phyloP scores from a whole-genome alignment of 1,284 basidiomycete species.

The Trichosporon ovoides region DNA sequence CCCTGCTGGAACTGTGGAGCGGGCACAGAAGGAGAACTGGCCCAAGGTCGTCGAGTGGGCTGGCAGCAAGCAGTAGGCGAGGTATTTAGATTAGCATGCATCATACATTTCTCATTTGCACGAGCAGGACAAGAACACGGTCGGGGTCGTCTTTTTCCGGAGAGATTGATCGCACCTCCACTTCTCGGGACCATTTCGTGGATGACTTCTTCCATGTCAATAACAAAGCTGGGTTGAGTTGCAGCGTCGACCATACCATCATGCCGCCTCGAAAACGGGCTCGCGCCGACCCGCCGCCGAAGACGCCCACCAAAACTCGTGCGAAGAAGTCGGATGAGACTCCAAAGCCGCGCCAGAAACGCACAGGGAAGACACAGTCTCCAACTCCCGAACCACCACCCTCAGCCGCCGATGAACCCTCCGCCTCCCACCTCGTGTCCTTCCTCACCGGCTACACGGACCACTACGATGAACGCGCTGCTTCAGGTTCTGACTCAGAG shows the following conservation, averaged over 20 bases:
- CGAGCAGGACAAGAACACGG: no score
- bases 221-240: background rate
- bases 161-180: background rate
- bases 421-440: constrained; percentile 38
- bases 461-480: constrained; percentile 9
- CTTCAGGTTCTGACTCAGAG: constrained; percentile 26
- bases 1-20: constrained; percentile 78
- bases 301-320: background rate
- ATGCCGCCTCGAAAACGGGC: constrained; percentile 2
- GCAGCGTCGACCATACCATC: background rate
- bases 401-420: background rate
- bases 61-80: constrained; percentile 24
- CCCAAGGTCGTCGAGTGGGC: constrained; percentile 45
- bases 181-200: background rate
- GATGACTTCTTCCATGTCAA: background rate
- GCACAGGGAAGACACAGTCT: background rate
- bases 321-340: background rate
- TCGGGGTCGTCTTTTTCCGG: no score
- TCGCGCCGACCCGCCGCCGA: background rate
- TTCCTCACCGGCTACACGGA: constrained; percentile 42
- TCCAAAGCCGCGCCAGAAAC: background rate
- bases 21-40: constrained; percentile 48
- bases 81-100: background rate
- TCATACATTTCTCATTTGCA: background rate
- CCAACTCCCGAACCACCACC: background rate